Percentiles rank a stretch among this genome's conserved stretches.
phyloP scores from a whole-genome alignment of 2,329 filamentous ascomycete genomes.

The Hysterium pulicare region DNA sequence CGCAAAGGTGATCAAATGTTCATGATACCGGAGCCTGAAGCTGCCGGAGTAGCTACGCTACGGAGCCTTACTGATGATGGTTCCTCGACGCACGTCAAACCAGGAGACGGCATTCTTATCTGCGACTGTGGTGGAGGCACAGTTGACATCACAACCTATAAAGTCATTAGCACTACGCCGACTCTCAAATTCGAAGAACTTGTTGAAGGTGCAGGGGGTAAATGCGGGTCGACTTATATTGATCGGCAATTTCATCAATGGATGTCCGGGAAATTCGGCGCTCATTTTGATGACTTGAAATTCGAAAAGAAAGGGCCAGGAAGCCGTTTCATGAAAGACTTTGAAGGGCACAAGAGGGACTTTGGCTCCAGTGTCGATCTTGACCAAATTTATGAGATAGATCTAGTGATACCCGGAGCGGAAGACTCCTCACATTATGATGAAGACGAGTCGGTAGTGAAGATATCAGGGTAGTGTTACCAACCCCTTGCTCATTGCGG shows the following conservation, averaged over 20 bases:
- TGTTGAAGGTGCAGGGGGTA: constrained; percentile 18
- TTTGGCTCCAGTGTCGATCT: constrained; percentile 15
- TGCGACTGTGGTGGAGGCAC: constrained; percentile 30
- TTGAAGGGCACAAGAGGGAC: constrained; percentile 29
- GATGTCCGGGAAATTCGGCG: constrained; percentile 26
- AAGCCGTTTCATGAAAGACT: constrained; percentile 33
- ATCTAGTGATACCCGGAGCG: constrained; percentile 4
- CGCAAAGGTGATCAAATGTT: constrained; percentile 16
- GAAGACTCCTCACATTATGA: constrained; percentile 1
- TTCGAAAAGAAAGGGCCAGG: constrained; percentile 23
- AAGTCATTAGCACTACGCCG: constrained; percentile 7
- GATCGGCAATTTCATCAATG: constrained; percentile 32
- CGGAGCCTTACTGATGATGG: constrained; percentile 5
- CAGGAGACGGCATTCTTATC: constrained; percentile 15
- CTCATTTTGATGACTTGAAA: constrained; percentile 22
- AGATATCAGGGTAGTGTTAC: constrained; percentile 4
- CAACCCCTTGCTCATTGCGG: background rate
- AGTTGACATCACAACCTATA: constrained; percentile 20
- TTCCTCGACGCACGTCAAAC: background rate
- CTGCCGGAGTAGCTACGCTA: constrained; percentile 10
- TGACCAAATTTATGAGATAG: background rate
- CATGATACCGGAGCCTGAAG: constrained; percentile 24
- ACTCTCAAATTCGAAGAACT: constrained; percentile 14
- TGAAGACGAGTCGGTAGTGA: constrained; percentile 2
- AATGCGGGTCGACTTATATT: constrained; percentile 33